Conservation (phyloP, 148 eudicot genomes). For the Rhododendron kiyosumense region DNA sequence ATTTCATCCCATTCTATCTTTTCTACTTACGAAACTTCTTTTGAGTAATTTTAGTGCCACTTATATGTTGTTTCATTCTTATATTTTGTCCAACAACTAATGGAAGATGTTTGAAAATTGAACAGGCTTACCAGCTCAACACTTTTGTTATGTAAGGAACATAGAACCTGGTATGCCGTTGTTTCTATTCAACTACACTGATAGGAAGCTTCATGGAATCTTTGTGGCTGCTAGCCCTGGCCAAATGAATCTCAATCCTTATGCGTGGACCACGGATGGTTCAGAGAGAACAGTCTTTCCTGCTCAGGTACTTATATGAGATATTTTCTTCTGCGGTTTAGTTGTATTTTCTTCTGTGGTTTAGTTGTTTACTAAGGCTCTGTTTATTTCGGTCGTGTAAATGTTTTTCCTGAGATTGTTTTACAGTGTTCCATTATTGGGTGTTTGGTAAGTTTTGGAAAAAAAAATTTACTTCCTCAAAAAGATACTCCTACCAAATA, state of each 20-base stretch:
- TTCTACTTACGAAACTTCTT: background rate
- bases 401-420: background rate
- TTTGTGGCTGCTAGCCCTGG: conserved; percentile 81
- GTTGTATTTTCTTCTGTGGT: background rate
- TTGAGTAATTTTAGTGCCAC: background rate
- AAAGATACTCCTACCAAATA: background rate
- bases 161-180: conserved; percentile 67
- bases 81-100: background rate
- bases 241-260: conserved; percentile 58
- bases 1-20: background rate
- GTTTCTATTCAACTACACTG: conserved; percentile 71
- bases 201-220: conserved; percentile 65
- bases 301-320: conserved; percentile 59
- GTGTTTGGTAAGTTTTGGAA: background rate
- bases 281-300: conserved; percentile 56
- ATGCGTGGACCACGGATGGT: conserved; percentile 72
- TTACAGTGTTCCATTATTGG: background rate
- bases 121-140: conserved; percentile 65
- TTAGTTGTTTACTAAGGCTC: conserved; percentile 4
- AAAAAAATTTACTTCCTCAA: background rate
- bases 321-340: background rate
- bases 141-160: conserved; percentile 55
- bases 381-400: background rate
- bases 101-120: background rate
- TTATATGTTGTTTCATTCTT: background rate